phyloP scores from a whole-genome alignment of 148 eudicot species.

The Cornus florida region DNA sequence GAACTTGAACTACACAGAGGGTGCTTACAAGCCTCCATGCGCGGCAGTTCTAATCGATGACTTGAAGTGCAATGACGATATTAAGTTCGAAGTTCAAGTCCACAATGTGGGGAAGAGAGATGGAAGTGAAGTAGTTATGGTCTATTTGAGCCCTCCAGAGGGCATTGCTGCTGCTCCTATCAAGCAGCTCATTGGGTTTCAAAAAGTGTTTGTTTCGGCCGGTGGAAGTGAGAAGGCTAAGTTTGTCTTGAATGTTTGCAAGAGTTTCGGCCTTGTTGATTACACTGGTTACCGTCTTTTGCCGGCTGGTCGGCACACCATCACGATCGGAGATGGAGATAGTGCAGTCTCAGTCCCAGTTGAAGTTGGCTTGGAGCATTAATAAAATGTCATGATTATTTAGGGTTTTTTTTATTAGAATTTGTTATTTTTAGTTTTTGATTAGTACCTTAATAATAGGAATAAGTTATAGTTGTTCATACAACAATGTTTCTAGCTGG shows the following conservation, averaged over 20 bases:
- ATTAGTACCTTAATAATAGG: too few relatives aligned
- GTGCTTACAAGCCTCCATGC: slow-evolving; percentile 3
- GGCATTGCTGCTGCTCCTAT: neutral
- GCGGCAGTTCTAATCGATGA: slow-evolving; percentile 4
- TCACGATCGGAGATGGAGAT: slow-evolving; percentile 26
- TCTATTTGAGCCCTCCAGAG: slow-evolving; percentile 2
- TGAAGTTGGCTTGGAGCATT: neutral
- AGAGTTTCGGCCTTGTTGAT: slow-evolving; percentile 12
- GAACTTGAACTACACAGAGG: slow-evolving; percentile 9
- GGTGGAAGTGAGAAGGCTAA: neutral
- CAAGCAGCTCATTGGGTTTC: slow-evolving; percentile 19
- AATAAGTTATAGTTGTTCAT: too few relatives aligned
- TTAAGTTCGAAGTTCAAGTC: slow-evolving; percentile 12
- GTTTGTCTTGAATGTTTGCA: slow-evolving; percentile 20
- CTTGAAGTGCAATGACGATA: slow-evolving; percentile 2
- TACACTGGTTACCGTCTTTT: slow-evolving; percentile 3
- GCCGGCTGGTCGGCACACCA: slow-evolving; percentile 15
- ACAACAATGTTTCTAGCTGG: too few relatives aligned
- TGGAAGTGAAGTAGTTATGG: slow-evolving; percentile 18
- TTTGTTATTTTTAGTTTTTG: too few relatives aligned
- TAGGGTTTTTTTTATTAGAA: too few relatives aligned
- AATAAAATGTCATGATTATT: neutral
- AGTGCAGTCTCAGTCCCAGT: slow-evolving; percentile 2
- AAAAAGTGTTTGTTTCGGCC: slow-evolving; percentile 13
- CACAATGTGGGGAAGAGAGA: slow-evolving; percentile 2